Evolutionary conservation across 2,329 filamentous ascomycete species (phyloP).

Genomic region (Ascochyta fabae): DNA sequence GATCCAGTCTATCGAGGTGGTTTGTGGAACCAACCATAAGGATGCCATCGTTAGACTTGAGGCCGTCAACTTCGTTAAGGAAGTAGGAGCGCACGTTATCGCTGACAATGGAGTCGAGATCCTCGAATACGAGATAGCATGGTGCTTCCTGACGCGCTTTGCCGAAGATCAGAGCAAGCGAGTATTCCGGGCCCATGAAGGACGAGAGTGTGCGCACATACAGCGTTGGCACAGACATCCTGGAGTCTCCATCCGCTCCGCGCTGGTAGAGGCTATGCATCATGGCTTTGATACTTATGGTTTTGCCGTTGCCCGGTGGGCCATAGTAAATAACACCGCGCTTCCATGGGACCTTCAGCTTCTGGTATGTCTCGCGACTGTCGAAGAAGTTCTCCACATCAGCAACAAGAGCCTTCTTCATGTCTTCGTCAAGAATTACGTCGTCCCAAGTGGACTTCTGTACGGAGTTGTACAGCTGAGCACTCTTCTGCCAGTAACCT

Average conservation of each 20-base stretch:
- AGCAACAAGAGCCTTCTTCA: constrained; percentile 69
- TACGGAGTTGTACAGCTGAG: constrained; percentile 63
- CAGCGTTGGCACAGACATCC: constrained; percentile 59
- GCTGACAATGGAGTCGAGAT: constrained; percentile 70
- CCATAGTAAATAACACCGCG: constrained; percentile 72
- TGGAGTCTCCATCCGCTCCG: constrained; percentile 44
- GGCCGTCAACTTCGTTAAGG: constrained; percentile 74
- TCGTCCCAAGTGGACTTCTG: constrained; percentile 63
- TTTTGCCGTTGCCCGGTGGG: constrained; percentile 70
- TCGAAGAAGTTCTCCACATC: constrained; percentile 72
- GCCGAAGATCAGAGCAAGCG: constrained; percentile 45
- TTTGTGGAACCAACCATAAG: constrained; percentile 73
- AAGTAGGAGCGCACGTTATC: constrained; percentile 70
- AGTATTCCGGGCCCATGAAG: constrained; percentile 61
- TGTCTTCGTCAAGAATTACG: constrained; percentile 69
- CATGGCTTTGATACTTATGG: constrained; percentile 72
- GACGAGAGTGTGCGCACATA: constrained; percentile 60
- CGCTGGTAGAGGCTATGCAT: constrained; percentile 68
- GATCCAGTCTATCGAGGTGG: constrained; percentile 69
- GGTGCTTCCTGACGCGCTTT: constrained; percentile 69
- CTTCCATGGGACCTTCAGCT: constrained; percentile 73
- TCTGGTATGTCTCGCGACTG: constrained; percentile 62
- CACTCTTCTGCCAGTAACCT: constrained; percentile 68
- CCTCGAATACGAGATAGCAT: constrained; percentile 75
- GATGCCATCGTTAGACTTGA: constrained; percentile 73